phyloP scores from a whole-genome alignment of 176 grass and related monocot genomes.

The Saccharum officinarum region DNA sequence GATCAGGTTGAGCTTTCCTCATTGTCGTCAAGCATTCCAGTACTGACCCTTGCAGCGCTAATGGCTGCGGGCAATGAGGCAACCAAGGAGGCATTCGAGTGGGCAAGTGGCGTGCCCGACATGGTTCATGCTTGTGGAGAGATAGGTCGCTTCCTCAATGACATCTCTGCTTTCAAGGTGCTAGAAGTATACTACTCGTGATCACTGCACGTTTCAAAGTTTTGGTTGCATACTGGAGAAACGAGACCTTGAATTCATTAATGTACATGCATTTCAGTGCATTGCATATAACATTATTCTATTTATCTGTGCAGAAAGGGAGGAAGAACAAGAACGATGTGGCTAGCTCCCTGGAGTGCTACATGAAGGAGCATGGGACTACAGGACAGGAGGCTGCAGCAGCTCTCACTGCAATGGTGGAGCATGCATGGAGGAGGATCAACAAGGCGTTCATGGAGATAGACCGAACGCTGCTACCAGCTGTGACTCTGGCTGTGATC shows the following conservation, averaged over 20 bases:
- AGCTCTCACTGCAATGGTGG: neutral
- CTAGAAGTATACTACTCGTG: neutral
- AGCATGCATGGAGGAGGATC: conserved; percentile 5
- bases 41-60: neutral
- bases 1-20: neutral
- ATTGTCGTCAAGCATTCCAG: neutral
- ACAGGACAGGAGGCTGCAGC: neutral
- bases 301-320: neutral
- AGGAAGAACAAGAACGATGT: conserved; percentile 1
- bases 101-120: neutral
- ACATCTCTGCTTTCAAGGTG: conserved; percentile 7
- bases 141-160: conserved; percentile 6
- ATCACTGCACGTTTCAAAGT: too few relatives aligned
- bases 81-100: conserved; percentile 23
- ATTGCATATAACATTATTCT: neutral
- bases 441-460: neutral
- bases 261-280: neutral
- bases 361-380: neutral
- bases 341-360: neutral
- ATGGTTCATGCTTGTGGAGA: neutral
- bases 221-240: neutral
- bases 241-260: neutral
- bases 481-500: neutral
- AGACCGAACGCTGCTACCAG: neutral
- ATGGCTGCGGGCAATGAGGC: neutral